phyloP scores from a whole-genome alignment of 768 basidiomycete genomes.

The Crepidotus variabilis region DNA sequence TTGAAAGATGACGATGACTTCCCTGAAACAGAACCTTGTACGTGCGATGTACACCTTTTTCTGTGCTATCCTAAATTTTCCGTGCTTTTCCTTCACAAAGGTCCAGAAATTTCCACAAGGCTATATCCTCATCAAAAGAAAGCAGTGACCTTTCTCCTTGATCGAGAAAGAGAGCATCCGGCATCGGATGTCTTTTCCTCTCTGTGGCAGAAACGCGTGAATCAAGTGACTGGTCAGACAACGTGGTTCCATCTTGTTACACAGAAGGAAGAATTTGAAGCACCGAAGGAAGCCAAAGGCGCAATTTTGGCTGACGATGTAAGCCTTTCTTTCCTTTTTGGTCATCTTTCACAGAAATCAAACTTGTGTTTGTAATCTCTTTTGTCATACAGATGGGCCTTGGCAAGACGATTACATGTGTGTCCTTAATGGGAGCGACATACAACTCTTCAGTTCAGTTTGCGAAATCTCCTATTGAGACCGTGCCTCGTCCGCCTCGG shows the following conservation, averaged over 20 bases:
- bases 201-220: conserved; percentile 61
- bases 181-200: conserved; percentile 63
- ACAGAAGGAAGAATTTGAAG: conserved; percentile 62
- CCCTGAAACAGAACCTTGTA: conserved; percentile 81
- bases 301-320: conserved; percentile 97
- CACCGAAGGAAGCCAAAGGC: conserved; percentile 75
- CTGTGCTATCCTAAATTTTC: conserved; percentile 2
- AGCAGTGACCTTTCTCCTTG: conserved; percentile 91
- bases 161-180: conserved; percentile 71
- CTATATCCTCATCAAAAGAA: conserved; percentile 99
- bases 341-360: no score
- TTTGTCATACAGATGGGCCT: conserved; percentile 79
- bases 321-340: conserved; percentile 26
- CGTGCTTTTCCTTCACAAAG: conserved; percentile 27
- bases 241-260: conserved; percentile 86
- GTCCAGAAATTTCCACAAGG: conserved; percentile 70
- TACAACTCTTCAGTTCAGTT: conserved; percentile 66
- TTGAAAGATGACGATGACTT: conserved; percentile 86
- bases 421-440: conserved; percentile 89
- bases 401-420: conserved; percentile 95
- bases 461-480: conserved; percentile 49
- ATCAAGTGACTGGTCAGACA: conserved; percentile 40
- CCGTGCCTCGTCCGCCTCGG: conserved; percentile 31
- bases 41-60: conserved; percentile 20
- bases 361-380: not conserved